Conservation (phyloP, 768 basidiomycete genomes). For the Pleurotus pulmonarius region DNA sequence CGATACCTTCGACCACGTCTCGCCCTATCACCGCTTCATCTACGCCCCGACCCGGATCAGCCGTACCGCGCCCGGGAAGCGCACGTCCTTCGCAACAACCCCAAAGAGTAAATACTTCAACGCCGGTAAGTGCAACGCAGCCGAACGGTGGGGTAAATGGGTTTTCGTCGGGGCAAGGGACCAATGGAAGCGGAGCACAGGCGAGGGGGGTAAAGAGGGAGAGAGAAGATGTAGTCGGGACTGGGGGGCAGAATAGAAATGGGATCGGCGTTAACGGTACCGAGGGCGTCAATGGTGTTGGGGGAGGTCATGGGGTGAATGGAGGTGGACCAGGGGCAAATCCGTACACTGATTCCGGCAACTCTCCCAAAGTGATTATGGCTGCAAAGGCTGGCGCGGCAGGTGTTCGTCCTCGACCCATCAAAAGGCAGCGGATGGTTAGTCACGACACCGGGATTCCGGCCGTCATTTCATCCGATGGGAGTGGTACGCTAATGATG, state of each 20-base stretch:
- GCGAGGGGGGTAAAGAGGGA: constrained; percentile 40
- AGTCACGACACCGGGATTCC: constrained; percentile 20
- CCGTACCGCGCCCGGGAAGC: constrained; percentile 17
- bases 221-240: constrained; percentile 27
- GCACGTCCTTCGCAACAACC: constrained; percentile 13
- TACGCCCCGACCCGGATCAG: constrained; percentile 30
- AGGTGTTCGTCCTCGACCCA: constrained; percentile 59
- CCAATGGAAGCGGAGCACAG: constrained; percentile 26
- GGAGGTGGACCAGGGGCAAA: constrained; percentile 30
- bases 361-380: constrained; percentile 26
- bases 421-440: constrained; percentile 78
- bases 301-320: constrained; percentile 20
- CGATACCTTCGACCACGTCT: constrained; percentile 19
- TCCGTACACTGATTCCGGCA: not conserved
- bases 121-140: constrained; percentile 5
- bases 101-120: constrained; percentile 6
- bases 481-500: too few relatives aligned
- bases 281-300: constrained; percentile 23
- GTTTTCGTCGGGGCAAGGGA: constrained; percentile 21
- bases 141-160: constrained; percentile 14
- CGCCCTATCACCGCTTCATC: constrained; percentile 18
- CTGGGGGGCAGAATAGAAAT: constrained; percentile 1
- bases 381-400: constrained; percentile 57
- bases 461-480: constrained; percentile 1
- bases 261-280: constrained; percentile 16